Base-by-base conservation (phyloP, 23 red algal genomes). In the Agarophyton chilense region DNA sequence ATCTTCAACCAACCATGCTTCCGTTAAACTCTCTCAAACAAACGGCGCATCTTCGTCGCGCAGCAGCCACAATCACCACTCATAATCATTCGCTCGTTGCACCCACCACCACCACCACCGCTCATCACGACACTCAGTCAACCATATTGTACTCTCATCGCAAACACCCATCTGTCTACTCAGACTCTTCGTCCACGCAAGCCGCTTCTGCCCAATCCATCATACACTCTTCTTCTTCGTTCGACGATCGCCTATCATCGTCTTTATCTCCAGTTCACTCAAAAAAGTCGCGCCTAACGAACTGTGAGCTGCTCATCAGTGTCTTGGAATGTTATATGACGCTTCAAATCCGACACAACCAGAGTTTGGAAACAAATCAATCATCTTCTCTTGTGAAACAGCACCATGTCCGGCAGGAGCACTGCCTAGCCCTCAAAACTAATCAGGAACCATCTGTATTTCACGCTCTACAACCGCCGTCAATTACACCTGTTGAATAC, bases 301-400 rank as follows among this genome's bases (percentile, higher is more conserved):
- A 67, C 55, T 78, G 72, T 24, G 86, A 90, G 31, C 46, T 90
- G 39, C 86, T 90, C 70, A 70, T 90, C 35, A 49, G 42, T 18
- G 86, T 90, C 11, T n/a, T 90, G 49, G 86, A 90, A 21, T 79
- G 86, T 29, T 77, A 77, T 52, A 77, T 90, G 72, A 66, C 54
- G 22, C 18, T 60, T 21, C 52, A 54, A 32, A 78, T 90, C 60
- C 72, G 53, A 79, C 16, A 34, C 49, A 1, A 6, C 2, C 7
- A 1, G 19, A 10, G 21, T 43, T 0, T 50, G 31, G 51, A 19
- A 54, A 52, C 44, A n/a, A n/a, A n/a, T n/a, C n/a, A n/a, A n/a
- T n/a, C n/a, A n/a, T n/a, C n/a, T n/a, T n/a, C n/a, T n/a, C n/a
- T n/a, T n/a, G n/a, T n/a, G n/a, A n/a, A n/a, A n/a, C n/a, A n/a